phyloP scores from a whole-genome alignment of 352 stramenopile genomes.

The Globisporangium lucens region DNA sequence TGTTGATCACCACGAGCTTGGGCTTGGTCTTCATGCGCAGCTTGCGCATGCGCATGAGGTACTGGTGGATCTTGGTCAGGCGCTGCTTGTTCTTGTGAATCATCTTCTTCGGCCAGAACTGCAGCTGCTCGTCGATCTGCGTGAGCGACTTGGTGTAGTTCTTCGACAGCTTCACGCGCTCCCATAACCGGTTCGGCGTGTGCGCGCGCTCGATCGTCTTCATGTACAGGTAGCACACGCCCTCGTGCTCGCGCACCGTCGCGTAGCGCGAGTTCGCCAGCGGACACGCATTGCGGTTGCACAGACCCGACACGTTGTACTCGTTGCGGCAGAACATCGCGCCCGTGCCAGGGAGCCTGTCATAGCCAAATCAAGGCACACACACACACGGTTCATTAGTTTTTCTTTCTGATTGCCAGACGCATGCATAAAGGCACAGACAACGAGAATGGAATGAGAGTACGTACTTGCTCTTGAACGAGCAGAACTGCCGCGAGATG shows the following conservation, averaged over 20 bases:
- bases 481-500: slow-evolving; percentile 99
- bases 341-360: slow-evolving; percentile 67
- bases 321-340: slow-evolving; percentile 97
- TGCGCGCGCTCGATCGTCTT: slow-evolving; percentile 99
- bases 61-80: slow-evolving; percentile 99
- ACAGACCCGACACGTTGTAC: slow-evolving; percentile 98
- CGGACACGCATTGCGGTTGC: slow-evolving; percentile 95
- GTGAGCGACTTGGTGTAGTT: slow-evolving; percentile 97
- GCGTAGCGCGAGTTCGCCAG: slow-evolving; percentile 98
- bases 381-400: neutral
- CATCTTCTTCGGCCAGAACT: slow-evolving; percentile 98
- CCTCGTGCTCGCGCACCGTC: slow-evolving; percentile 97
- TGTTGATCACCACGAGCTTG: slow-evolving; percentile 94
- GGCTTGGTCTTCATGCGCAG: slow-evolving; percentile 94
- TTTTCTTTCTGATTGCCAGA: neutral
- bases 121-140: slow-evolving; percentile 95
- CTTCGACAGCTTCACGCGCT: slow-evolving; percentile 96
- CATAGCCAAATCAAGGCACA: neutral
- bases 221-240: slow-evolving; percentile 95
- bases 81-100: slow-evolving; percentile 99
- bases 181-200: slow-evolving; percentile 98
- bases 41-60: slow-evolving; percentile 98
- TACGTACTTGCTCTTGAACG: slow-evolving; percentile 95
- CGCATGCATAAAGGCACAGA: neutral
- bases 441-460: neutral